Base-by-base conservation (phyloP, 257 asterid genomes). In the Paraleonurus japonicus region DNA sequence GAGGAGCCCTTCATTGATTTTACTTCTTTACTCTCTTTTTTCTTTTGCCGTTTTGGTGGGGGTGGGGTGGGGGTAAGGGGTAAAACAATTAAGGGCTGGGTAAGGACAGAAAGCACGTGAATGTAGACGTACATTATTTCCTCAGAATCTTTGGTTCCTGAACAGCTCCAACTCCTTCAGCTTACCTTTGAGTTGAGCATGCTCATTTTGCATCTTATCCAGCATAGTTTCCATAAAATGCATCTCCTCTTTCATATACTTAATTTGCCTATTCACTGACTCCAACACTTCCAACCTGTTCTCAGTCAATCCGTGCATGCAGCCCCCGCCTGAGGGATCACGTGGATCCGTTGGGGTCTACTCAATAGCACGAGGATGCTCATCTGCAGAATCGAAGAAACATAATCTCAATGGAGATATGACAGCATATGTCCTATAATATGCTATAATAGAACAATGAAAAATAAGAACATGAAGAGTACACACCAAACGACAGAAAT, bases 281-380 rank as follows among this genome's bases (percentile, higher is more conserved):
- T 78, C 72, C n/a, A 80, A 30, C 22, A 77, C 64, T 41, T 91
- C 96, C 9, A 50, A 69, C 43, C 77, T 75, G 61, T 76, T 87
- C 51, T 61, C 88, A 11, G 76, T 76, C 39, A 75, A 65, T 24
- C 84, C 75, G n/a, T 79, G 62, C 65, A 27, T 33, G 82, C 62
- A 80, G 65, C 81, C 89, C n/a, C 89, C n/a, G 82, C 81, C 79
- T 86, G 91, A 65, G 95, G 77, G 79, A 91, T 76, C 79, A 94
- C 81, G 28, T 85, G 96, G 74, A 94, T 81, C 69, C 84, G 84
- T 79, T 94, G 99, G 8, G 99, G 95, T 71, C 96, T 87, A 82
- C 97, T 86, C 79, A 91, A 72, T 57, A 94, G 78, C 48, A 90
- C 85, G 19, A 94, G 84, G 70, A 94, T 94, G 86, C 97, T 94